Percentiles rank a stretch among this genome's conserved stretches.
Evolutionary conservation across 1,284 basidiomycete genomes (phyloP).

Genomic region (Malassezia psittaci): DNA sequence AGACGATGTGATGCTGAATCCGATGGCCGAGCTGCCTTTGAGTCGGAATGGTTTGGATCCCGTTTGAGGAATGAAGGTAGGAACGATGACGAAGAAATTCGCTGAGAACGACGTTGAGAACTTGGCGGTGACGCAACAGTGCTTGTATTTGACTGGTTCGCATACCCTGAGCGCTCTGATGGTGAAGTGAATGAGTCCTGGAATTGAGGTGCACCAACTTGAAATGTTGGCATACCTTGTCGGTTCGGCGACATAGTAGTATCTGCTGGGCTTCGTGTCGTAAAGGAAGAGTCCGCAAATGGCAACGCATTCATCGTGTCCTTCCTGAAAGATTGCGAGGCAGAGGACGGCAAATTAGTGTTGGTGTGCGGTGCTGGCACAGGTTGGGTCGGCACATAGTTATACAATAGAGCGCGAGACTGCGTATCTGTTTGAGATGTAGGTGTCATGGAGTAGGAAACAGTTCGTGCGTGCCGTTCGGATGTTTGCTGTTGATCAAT

Average conservation of each 20-base stretch:
- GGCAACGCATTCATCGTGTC: no score
- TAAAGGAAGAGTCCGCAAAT: no score
- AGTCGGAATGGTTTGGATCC: not conserved
- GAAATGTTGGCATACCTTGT: no score
- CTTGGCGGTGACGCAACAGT: not conserved
- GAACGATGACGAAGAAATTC: conserved; percentile 52
- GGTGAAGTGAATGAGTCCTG: not conserved
- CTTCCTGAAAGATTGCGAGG: no score
- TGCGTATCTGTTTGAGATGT: conserved; percentile 3
- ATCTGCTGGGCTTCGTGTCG: no score
- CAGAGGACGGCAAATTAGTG: no score
- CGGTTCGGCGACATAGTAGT: not conserved
- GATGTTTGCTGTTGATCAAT: conserved; percentile 10
- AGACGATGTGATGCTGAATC: no score
- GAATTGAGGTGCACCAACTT: not conserved
- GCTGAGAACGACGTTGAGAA: conserved; percentile 20
- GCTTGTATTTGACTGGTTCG: not conserved
- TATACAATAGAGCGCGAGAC: conserved; percentile 15
- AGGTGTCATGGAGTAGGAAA: conserved; percentile 29
- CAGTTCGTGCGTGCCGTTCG: conserved; percentile 31
- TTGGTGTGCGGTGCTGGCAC: no score
- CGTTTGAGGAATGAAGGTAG: conserved; percentile 38
- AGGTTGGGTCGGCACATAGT: no score
- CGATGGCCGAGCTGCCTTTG: no score
- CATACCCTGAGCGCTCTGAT: not conserved